Evolutionary conservation across 192 early-diverging fungal species (phyloP).

Genomic region (Funneliformis geosporum): DNA sequence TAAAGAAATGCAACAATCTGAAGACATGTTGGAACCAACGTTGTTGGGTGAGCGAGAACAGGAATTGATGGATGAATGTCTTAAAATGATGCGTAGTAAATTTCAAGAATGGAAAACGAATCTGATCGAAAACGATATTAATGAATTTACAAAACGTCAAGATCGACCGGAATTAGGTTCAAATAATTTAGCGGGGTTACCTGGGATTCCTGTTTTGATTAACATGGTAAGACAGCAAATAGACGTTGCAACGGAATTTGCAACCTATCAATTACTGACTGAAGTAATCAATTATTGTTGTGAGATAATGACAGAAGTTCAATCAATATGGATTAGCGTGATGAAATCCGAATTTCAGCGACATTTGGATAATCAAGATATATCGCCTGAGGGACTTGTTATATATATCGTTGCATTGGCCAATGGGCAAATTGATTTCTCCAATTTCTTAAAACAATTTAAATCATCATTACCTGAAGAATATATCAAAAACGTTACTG

Average conservation of each 20-base stretch:
- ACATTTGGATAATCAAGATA: constrained; percentile 73
- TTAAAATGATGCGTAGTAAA: constrained; percentile 83
- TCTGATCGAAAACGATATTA: constrained; percentile 79
- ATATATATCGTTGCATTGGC: constrained; percentile 97
- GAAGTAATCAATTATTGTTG: constrained; percentile 82
- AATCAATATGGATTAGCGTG: constrained; percentile 78
- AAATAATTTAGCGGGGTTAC: constrained; percentile 76
- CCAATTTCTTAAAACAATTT: constrained; percentile 73
- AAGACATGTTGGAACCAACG: constrained; percentile 88
- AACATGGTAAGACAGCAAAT: constrained; percentile 99
- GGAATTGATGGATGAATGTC: constrained; percentile 81
- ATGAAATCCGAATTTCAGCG: constrained; percentile 76
- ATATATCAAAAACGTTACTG: constrained; percentile 59
- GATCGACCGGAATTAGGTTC: constrained; percentile 75
- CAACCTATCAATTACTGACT: constrained; percentile 79
- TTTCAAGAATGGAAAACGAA: constrained; percentile 92
- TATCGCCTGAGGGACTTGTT: constrained; percentile 75
- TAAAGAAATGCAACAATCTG: constrained; percentile 77
- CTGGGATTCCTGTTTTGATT: constrained; percentile 85
- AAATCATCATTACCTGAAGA: constrained; percentile 52
- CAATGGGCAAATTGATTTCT: constrained; percentile 88
- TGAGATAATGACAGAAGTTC: constrained; percentile 78
- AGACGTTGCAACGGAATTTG: constrained; percentile 80
- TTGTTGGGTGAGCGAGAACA: constrained; percentile 93
- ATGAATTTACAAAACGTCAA: constrained; percentile 73